Conservation (phyloP, 345 rosid genomes). For the Brassica incana region DNA sequence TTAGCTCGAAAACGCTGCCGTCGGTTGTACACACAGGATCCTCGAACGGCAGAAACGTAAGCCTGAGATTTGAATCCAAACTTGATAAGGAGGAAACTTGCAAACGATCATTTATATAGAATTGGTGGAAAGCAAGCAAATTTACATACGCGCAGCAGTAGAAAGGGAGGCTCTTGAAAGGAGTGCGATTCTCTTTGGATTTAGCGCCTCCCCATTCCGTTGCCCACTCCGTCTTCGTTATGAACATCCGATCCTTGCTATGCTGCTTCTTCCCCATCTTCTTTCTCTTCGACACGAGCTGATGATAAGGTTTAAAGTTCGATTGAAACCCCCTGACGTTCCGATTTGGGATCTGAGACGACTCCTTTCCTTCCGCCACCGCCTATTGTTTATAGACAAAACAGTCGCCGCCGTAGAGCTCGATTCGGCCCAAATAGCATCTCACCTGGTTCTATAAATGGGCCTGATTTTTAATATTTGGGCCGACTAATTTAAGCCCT, state of each 20-base stretch:
- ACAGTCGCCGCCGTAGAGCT: conserved; percentile 27
- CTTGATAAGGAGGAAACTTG: neutral
- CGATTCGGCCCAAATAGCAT: neutral
- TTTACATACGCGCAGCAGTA: conserved; percentile 87
- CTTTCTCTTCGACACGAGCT: conserved; percentile 16
- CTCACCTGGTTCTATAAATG: neutral
- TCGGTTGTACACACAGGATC: conserved; percentile 72
- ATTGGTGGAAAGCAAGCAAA: neutral
- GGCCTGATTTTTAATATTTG: neutral
- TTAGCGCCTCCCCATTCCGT: conserved; percentile 99
- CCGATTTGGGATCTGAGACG: conserved; percentile 18
- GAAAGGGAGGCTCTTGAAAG: conserved; percentile 93
- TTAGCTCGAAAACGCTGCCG: conserved; percentile 85
- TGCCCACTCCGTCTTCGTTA: conserved; percentile 96
- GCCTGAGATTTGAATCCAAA: conserved; percentile 47
- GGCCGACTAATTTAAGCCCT: neutral
- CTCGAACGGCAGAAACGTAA: conserved; percentile 85
- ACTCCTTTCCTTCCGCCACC: conserved; percentile 15
- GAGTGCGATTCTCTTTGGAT: conserved; percentile 67
- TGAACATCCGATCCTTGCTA: conserved; percentile 95
- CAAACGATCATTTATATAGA: neutral
- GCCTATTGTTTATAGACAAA: neutral
- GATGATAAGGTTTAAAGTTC: neutral
- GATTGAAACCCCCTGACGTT: conserved; percentile 6
- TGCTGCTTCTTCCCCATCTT: conserved; percentile 98